Conservation (phyloP, 139 green algal species). For the Tetraselmis striata region DNA sequence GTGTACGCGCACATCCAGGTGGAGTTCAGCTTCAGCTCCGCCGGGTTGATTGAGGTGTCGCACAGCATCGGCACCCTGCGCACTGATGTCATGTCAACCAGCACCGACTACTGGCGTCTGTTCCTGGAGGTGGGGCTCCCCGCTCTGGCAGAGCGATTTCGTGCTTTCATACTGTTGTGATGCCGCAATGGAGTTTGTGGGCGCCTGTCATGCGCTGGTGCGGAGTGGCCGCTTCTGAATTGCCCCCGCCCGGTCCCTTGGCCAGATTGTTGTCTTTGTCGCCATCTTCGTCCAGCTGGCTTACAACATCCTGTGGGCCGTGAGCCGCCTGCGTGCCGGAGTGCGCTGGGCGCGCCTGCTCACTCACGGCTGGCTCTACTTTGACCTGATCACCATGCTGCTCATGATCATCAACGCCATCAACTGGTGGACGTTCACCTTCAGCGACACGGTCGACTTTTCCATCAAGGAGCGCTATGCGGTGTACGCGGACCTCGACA, state of each 20-base stretch:
- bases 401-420: constrained; percentile 51
- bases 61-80: constrained; percentile 60
- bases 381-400: constrained; percentile 59
- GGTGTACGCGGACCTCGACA: constrained; percentile 56
- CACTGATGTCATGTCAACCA: constrained; percentile 57
- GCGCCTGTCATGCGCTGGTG: no score
- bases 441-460: constrained; percentile 40
- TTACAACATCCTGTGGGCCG: constrained; percentile 6
- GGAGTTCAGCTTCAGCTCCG: constrained; percentile 55
- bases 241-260: no score
- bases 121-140: no score
- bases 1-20: constrained; percentile 51
- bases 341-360: constrained; percentile 34
- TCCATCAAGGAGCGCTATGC: constrained; percentile 52
- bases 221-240: no score
- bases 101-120: constrained; percentile 43
- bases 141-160: no score
- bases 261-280: constrained; percentile 51
- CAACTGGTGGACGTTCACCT: constrained; percentile 63
- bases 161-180: no score
- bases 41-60: constrained; percentile 60
- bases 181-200: no score
- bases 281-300: constrained; percentile 33
- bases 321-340: neutral
- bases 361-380: constrained; percentile 51